phyloP scores from a whole-genome alignment of 306 rosid genomes.

The Cicer cuneatum region DNA sequence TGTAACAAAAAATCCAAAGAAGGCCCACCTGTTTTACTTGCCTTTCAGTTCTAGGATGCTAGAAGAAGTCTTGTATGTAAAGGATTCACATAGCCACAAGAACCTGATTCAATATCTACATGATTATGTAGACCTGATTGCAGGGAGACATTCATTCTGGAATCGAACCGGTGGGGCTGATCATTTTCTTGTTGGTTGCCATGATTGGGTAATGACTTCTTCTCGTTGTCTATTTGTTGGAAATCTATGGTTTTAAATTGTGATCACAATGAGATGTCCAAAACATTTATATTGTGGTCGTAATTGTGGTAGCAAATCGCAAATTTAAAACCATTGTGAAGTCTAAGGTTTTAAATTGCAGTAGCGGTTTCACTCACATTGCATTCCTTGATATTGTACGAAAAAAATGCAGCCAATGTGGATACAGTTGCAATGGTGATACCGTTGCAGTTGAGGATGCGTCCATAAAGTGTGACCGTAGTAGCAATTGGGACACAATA shows the following conservation, averaged over 20 bases:
- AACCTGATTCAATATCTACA: constrained; percentile 64
- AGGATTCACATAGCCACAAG: constrained; percentile 63
- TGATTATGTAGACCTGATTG: constrained; percentile 60
- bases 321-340: too few species aligned
- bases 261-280: background rate
- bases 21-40: constrained; percentile 85
- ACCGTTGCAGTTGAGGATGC: background rate
- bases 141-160: constrained; percentile 74
- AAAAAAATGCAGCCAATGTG: too few species aligned
- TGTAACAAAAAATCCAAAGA: constrained; percentile 62
- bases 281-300: too few species aligned
- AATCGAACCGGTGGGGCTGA: constrained; percentile 89
- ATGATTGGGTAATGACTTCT: constrained; percentile 77
- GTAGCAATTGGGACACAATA: background rate
- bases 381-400: background rate
- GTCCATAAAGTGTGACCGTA: background rate
- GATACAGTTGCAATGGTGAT: background rate
- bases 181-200: constrained; percentile 94
- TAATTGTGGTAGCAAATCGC: too few species aligned
- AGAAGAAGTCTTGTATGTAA: constrained; percentile 65
- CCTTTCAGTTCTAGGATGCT: constrained; percentile 84
- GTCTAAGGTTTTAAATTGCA: background rate
- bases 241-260: background rate
- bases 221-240: background rate
- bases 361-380: background rate